Evolutionary conservation across 2,329 filamentous ascomycete genomes (phyloP).

Genomic region (Nigrospora oryzae): DNA sequence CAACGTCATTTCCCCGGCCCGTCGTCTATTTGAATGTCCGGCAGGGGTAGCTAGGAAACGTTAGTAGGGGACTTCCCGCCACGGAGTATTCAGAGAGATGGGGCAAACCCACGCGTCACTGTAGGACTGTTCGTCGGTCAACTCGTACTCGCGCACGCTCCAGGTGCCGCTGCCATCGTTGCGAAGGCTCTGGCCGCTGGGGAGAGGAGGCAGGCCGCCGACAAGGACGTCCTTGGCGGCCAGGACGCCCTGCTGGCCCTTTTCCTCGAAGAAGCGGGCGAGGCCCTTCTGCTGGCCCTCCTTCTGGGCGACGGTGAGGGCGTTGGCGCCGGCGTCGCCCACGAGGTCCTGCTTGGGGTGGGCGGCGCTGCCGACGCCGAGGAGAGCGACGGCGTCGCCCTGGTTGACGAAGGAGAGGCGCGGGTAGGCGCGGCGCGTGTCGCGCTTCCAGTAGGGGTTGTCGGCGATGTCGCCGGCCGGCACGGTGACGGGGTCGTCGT

Average conservation of each 20-base stretch:
- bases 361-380: conserved; percentile 76
- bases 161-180: conserved; percentile 37
- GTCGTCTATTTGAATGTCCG: conserved; percentile 47
- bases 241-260: conserved; percentile 27
- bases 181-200: conserved; percentile 55
- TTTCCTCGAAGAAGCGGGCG: conserved; percentile 64
- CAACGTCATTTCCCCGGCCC: conserved; percentile 5
- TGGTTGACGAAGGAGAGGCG: conserved; percentile 72
- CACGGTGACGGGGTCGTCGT: conserved; percentile 74
- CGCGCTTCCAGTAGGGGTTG: conserved; percentile 96
- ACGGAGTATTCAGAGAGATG: conserved; percentile 3
- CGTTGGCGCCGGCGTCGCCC: conserved; percentile 59
- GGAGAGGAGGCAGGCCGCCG: conserved; percentile 78
- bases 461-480: conserved; percentile 85
- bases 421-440: conserved; percentile 75
- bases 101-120: conserved; percentile 49
- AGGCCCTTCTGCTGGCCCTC: conserved; percentile 66
- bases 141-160: conserved; percentile 60
- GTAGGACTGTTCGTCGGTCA: conserved; percentile 64
- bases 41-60: conserved; percentile 49
- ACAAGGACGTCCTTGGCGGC: conserved; percentile 54
- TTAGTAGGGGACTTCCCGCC: conserved; percentile 17
- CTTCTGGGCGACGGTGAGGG: conserved; percentile 66
- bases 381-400: conserved; percentile 74
- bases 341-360: conserved; percentile 77